Base-by-base conservation (phyloP, 2,329 filamentous ascomycete species). In the Basipetospora sp. region DNA sequence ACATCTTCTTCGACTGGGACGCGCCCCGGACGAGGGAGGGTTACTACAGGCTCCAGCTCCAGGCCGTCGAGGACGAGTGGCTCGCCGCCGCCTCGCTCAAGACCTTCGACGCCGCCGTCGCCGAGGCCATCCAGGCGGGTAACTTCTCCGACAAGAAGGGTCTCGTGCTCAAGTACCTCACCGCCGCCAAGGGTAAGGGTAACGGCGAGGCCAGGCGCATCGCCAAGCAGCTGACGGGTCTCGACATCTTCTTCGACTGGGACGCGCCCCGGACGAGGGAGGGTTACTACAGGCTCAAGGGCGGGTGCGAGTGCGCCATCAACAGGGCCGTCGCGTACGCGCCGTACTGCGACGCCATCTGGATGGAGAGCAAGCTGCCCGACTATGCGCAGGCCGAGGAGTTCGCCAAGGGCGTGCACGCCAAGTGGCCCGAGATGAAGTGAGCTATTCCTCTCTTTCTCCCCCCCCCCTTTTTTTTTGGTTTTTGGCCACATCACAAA, bases 331-430 rank as follows among this genome's bases (percentile, higher is more conserved):
- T 93, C 41, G 85, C 88, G 5, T 96, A 92, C 54, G 88, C 84
- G 0, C 88, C 90, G 2, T 94, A 92, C 63, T 81, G 80, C 44
- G 88, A 96, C 53, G 77, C 92, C 57, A 93, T 98, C 60, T 98
- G 90, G 90, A 98, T 98, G 90, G 90, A 98, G 73, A 88, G 80
- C 65, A 94, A 94, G 65, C 69, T 94, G 47, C 90, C 90, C 32
- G 88, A 96, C 57, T 96, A 69, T 58, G 69, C 70, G 35, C 90
- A 96, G 65, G 90, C 90, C 17, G 74, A 85, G 65, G 81, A 94
- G 54, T 98, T 98, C 50, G 87, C 90, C 22, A 71, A 82, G 31
- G 88, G 90, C 35, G 88, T 98, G 29, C 90, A 96, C 60, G 81
- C 85, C 40, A 84, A 86, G 8, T 94, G 81, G 76, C 90, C 90